Evolutionary conservation across 2,329 filamentous ascomycete species (phyloP), one percentile per base, ranked within the genome.

Genomic region (Cladosporium halotolerans): DNA sequence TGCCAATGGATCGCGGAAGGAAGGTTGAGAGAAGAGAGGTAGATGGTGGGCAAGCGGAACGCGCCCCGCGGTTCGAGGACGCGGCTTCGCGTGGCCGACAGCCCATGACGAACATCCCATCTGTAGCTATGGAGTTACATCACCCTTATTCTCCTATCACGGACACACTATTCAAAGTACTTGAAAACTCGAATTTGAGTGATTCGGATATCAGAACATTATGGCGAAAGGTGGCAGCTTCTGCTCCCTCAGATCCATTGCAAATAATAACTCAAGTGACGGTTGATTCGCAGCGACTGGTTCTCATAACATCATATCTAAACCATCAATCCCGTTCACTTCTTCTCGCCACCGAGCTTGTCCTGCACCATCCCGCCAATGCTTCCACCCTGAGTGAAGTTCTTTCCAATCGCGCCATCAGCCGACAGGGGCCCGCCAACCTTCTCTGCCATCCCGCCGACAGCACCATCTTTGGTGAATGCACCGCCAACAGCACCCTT

Each of bases 351-450:
- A 13, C 66, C 67, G n/a, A 71, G 49, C 28, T 60, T 64, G 53
- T 68, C 58, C 55, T 72, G 66, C 9, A 70, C 62, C n/a, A 58
- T 62, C 2, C 66, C 68, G 5, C 68, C 70, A 49, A 72, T 66
- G 16, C 59, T 60, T 3, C 70, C 70, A 39, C 65, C 60, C 3
- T 60, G 58, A 28, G 65, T 70, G 58, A 72, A 71, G n/a, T 70
- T 65, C 56, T 71, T 67, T 13, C 70, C 70, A 49, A 72, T 66
- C 8, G 59, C 56, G 3, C 71, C 70, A 19, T 68, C 48, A 31
- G 62, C 63, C 31, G 66, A 62, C 18, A 73, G 64, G 1, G 69
- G 68, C 1, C 70, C 70, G 9, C 70, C 70, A 16, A 73, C 48
- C 55, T 67, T 68, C 55, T 72, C 62, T 6, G 62, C 70, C 1